Conservation (phyloP, 768 basidiomycete genomes). For the Boletus subparvulus region DNA sequence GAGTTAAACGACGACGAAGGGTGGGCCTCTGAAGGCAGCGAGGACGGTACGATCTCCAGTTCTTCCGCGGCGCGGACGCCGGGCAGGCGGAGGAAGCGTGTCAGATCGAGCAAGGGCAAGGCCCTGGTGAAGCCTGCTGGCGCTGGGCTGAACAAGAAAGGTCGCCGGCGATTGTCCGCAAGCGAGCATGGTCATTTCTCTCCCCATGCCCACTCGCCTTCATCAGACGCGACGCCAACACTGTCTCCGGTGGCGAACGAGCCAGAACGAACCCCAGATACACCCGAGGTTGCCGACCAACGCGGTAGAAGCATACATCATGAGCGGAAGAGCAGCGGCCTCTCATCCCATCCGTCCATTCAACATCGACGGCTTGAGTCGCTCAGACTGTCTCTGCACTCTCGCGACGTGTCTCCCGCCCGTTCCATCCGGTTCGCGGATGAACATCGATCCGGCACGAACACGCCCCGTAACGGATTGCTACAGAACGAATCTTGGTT, state of each 20-base stretch:
- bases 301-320: slow-evolving; percentile 26
- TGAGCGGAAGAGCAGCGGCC: slow-evolving; percentile 11
- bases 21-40: slow-evolving; percentile 61
- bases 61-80: slow-evolving; percentile 7
- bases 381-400: slow-evolving; percentile 15
- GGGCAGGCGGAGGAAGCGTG: slow-evolving; percentile 23
- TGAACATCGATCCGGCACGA: slow-evolving; percentile 24
- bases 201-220: neutral
- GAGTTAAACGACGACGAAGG: slow-evolving; percentile 52
- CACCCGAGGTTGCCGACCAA: slow-evolving; percentile 6
- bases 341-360: slow-evolving; percentile 23
- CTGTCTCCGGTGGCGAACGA: neutral
- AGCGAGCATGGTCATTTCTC: slow-evolving; percentile 14
- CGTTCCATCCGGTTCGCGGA: slow-evolving; percentile 52
- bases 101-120: slow-evolving; percentile 25
- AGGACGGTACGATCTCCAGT: slow-evolving; percentile 14
- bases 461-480: slow-evolving; percentile 19
- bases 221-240: neutral
- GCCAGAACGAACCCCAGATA: slow-evolving; percentile 3
- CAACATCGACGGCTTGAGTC: slow-evolving; percentile 34
- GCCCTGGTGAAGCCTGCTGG: neutral
- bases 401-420: slow-evolving; percentile 44
- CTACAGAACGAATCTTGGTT: slow-evolving; percentile 23
- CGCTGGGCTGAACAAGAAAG: slow-evolving; percentile 4
- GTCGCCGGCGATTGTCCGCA: slow-evolving; percentile 12